Evolutionary conservation across 2,329 filamentous ascomycete species (phyloP).

Genomic region (Botrytis paeoniae): DNA sequence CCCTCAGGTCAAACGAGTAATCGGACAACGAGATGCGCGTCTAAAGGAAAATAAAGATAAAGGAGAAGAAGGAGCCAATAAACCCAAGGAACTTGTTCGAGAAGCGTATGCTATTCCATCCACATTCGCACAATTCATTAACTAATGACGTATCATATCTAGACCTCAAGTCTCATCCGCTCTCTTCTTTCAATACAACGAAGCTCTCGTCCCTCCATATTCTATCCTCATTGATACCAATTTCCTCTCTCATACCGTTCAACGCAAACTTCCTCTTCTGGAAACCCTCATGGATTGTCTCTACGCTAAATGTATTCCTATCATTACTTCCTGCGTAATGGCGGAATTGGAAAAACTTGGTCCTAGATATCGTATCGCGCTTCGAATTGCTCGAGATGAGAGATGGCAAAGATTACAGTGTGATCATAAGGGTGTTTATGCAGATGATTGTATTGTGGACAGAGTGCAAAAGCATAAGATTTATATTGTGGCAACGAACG

Average conservation of each 20-base stretch:
- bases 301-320: slow-evolving; percentile 85
- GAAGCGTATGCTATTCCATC: slow-evolving; percentile 55
- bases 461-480: slow-evolving; percentile 69
- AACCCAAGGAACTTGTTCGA: slow-evolving; percentile 65
- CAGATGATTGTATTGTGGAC: slow-evolving; percentile 82
- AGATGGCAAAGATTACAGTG: slow-evolving; percentile 83
- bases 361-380: slow-evolving; percentile 79
- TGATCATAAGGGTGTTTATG: slow-evolving; percentile 84
- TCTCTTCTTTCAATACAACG: slow-evolving; percentile 89
- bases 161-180: slow-evolving; percentile 75
- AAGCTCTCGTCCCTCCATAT: slow-evolving; percentile 80
- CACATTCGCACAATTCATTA: neutral
- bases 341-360: slow-evolving; percentile 88
- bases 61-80: slow-evolving; percentile 57
- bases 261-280: slow-evolving; percentile 83
- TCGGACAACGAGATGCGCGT: slow-evolving; percentile 75
- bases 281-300: slow-evolving; percentile 91
- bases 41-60: slow-evolving; percentile 78
- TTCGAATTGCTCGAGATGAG: slow-evolving; percentile 84
- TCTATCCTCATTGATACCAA: slow-evolving; percentile 72
- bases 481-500: slow-evolving; percentile 75
- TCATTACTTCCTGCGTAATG: slow-evolving; percentile 81
- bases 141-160: slow-evolving; percentile 14
- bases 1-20: slow-evolving; percentile 69
- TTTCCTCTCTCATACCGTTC: slow-evolving; percentile 86